Evolutionary conservation across 192 early-diverging fungal species (phyloP).

Genomic region (Gaertneriomyces sp.): DNA sequence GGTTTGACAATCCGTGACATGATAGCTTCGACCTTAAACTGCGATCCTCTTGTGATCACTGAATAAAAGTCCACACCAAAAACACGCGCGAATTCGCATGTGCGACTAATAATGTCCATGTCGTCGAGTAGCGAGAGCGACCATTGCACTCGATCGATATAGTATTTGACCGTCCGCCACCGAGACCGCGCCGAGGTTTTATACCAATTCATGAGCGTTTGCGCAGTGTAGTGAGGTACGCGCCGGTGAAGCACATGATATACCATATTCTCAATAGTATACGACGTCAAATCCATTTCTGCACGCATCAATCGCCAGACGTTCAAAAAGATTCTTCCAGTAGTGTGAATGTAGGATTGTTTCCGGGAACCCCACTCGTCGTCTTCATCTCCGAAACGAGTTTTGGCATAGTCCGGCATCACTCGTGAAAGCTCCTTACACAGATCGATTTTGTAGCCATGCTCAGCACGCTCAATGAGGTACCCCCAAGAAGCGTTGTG

Average conservation of each 20-base stretch:
- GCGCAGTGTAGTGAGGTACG: constrained; percentile 60
- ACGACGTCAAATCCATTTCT: constrained; percentile 73
- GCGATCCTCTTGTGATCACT: constrained; percentile 84
- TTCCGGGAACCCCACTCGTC: constrained; percentile 61
- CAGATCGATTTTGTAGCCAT: constrained; percentile 35
- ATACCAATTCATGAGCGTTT: constrained; percentile 69
- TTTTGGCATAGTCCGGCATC: constrained; percentile 25
- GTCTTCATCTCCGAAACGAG: constrained; percentile 37
- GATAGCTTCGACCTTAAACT: constrained; percentile 87
- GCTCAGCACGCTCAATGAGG: constrained; percentile 52
- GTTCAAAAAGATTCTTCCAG: constrained; percentile 81
- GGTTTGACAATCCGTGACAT: constrained; percentile 53
- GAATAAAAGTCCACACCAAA: constrained; percentile 88
- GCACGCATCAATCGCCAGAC: constrained; percentile 81
- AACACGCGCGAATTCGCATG: constrained; percentile 80
- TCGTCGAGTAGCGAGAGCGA: constrained; percentile 69
- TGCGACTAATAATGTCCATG: constrained; percentile 63
- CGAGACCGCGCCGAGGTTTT: constrained; percentile 44
- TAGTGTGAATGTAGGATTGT: constrained; percentile 57
- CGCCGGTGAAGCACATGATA: constrained; percentile 68
- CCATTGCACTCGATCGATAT: constrained; percentile 62
- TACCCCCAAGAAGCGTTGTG: constrained; percentile 89
- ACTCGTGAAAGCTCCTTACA: constrained; percentile 48
- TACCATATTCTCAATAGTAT: constrained; percentile 72
- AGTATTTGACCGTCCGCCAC: constrained; percentile 63